Evolutionary conservation across 2,329 filamentous ascomycete genomes (phyloP), one percentile per base, ranked within the genome.

Genomic region (Exophiala bonariae): DNA sequence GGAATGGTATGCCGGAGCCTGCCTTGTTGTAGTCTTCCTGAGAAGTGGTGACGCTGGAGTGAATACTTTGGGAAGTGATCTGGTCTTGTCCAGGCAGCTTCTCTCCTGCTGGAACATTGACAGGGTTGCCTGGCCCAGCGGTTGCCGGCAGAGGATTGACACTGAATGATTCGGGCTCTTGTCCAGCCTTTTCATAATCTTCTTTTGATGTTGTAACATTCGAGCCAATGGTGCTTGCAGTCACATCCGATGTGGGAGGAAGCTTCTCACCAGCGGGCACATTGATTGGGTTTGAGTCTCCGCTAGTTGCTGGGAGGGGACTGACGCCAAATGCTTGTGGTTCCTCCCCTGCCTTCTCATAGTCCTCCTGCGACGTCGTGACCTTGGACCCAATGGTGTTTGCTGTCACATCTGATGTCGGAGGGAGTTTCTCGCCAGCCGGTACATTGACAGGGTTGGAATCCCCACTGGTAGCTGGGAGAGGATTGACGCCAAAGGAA

Each of bases 11-110:
- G 26, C 66, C 61, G 28, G 66, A 55, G 61, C 83, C 79, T 55
- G 84, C 83, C 67, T 87, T 87, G 66, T 95, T 86, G 68, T 96
- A 97, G 1, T 89, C 92, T 58, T 83, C 87, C 66, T 89, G 80
- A 66, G 96, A 91, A 16, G 88, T 79, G 61, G 72, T 76, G 28
- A 75, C 76, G 19, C 75, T 79, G 56, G 79, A 81, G 33, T 84
- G 81, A 62, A 96, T 79, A 17, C 89, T 85, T 66, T 87, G 86
- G 41, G 77, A 68, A 38, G 82, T 83, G 59, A 90, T 63, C 19
- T 78, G 78, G 66, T 72, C 79, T 9, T 42, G n/a, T 18, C 42
- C 49, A 41, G 91, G 91, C 8, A 96, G 79, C 66, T 84, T 82
- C 72, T 95, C 88, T 60, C 90, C 90, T 3, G 91, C 86, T 18